phyloP scores from a whole-genome alignment of 495 filamentous ascomycete species.

The Staphylotrichum tortipilum region DNA sequence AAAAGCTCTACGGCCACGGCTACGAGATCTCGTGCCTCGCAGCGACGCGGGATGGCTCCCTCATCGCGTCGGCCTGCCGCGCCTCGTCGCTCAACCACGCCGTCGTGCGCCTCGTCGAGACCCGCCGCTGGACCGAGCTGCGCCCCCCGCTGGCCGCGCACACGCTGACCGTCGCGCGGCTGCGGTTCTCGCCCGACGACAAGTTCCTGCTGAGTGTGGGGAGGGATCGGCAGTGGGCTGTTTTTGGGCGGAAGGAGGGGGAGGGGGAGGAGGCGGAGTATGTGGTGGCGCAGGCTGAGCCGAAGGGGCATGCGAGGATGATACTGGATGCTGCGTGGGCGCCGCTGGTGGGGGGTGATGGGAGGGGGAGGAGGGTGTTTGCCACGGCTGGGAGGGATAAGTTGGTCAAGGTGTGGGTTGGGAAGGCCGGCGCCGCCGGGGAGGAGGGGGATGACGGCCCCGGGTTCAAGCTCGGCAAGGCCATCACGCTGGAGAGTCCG shows the following conservation, averaged over 20 bases:
- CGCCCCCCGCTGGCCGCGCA: conserved; percentile 74
- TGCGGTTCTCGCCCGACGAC: conserved; percentile 73
- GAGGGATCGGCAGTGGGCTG: conserved; percentile 80
- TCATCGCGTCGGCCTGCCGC: conserved; percentile 89
- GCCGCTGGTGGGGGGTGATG: conserved; percentile 27
- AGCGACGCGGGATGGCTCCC: conserved; percentile 58
- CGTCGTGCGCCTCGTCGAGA: conserved; percentile 85
- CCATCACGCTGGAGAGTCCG: conserved; percentile 34
- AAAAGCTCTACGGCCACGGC: conserved; percentile 98
- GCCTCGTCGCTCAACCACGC: conserved; percentile 90
- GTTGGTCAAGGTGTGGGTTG: conserved; percentile 67
- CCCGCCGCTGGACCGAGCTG: conserved; percentile 75
- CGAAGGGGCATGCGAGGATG: conserved; percentile 85
- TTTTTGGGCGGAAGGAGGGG: conserved; percentile 50
- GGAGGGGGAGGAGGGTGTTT: conserved; percentile 43
- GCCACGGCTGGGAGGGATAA: conserved; percentile 87
- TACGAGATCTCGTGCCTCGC: conserved; percentile 92
- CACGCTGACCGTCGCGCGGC: conserved; percentile 69
- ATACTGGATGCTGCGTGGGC: conserved; percentile 80
- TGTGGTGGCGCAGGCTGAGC: conserved; percentile 50
- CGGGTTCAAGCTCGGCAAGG: conserved; percentile 19
- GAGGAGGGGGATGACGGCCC: conserved; percentile 28
- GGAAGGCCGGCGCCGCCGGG: conserved; percentile 20
- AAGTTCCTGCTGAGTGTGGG: conserved; percentile 74
- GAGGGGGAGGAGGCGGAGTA: conserved; percentile 36